Evolutionary conservation across 1,139 yeast species (phyloP), one percentile per base, ranked within the genome.

Genomic region (Yamadazyma triangularis): DNA sequence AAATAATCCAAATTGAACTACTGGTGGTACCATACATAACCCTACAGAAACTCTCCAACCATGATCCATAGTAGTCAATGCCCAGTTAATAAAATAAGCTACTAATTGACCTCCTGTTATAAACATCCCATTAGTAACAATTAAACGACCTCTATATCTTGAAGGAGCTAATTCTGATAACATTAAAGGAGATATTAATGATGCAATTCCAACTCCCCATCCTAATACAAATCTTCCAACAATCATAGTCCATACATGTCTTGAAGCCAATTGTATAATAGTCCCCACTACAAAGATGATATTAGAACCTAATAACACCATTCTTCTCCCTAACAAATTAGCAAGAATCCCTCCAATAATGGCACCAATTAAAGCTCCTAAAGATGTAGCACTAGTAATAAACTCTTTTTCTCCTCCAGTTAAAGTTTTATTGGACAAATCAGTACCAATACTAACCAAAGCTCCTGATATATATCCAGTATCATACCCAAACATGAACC

Each of bases 11-110:
- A 85, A 75, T 60, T 91, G 98, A 24, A 79, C 38, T 16, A 74
- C 80, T 3, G 96, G 86, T 7, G 98, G 97, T 14, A 89, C 74
- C 67, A 89, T 73, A 34, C 96, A 83, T 29, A 89, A 64, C 2
- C 96, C 97, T 23, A 89, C 96, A 24, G 88, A 71, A 28, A 87
- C 76, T 58, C 96, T 75, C 98, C 98, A 89, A 33, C 97, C 97
- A 48, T 86, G 80, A 39, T 70, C 45, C 20, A 87, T 81, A 28
- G 70, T 63, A 26, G 77, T 72, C 29, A 91, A 70, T 19, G 95
- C 97, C 50, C 96, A 95, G 58, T 95, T 95, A 49, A 88, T 80
- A 32, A 85, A 93, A 51, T 89, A 89, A 8, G 96, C 96, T 30
- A 88, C 72, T 39, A 88, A 70, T 60, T 88, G 96, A 44, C 96